Conservation (phyloP, 2,329 filamentous ascomycete species). For the Aspergillus spinulosporus region DNA sequence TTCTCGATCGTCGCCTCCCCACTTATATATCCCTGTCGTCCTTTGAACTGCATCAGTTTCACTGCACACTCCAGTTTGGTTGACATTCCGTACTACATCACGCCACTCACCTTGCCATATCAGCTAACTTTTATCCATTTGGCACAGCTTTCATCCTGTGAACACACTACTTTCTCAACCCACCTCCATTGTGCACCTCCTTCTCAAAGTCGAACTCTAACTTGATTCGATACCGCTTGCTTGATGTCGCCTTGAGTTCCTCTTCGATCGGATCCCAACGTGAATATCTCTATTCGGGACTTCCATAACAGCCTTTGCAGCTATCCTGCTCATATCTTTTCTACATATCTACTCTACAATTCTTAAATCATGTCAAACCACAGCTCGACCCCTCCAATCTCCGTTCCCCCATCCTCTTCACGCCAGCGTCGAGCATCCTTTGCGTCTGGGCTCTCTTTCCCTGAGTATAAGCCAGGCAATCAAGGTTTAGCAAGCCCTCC, state of each 20-base stretch:
- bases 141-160: neutral
- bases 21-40: neutral
- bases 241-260: neutral
- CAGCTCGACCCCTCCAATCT: constrained; percentile 42
- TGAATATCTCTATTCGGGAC: neutral
- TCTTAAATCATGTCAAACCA: constrained; percentile 45
- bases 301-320: neutral
- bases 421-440: constrained; percentile 51
- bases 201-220: neutral
- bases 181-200: neutral
- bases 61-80: neutral
- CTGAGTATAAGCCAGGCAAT: constrained; percentile 39
- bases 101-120: constrained; percentile 2
- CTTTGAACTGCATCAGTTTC: neutral
- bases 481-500: constrained; percentile 19
- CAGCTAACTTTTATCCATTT: constrained; percentile 5
- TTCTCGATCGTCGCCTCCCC: constrained; percentile 1
- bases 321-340: neutral
- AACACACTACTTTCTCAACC: neutral
- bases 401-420: constrained; percentile 35
- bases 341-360: neutral
- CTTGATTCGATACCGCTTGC: constrained; percentile 1
- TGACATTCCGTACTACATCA: constrained; percentile 8
- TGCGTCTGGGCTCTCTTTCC: constrained; percentile 41
- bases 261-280: neutral